A percentile compares a stretch with the other conserved stretches of the same genome.
These are phyloP conservation scores for Spongiforma sp. DNA, from an alignment of 1,284 basidiomycete genomes.

Conservation along the genomic window DNA sequence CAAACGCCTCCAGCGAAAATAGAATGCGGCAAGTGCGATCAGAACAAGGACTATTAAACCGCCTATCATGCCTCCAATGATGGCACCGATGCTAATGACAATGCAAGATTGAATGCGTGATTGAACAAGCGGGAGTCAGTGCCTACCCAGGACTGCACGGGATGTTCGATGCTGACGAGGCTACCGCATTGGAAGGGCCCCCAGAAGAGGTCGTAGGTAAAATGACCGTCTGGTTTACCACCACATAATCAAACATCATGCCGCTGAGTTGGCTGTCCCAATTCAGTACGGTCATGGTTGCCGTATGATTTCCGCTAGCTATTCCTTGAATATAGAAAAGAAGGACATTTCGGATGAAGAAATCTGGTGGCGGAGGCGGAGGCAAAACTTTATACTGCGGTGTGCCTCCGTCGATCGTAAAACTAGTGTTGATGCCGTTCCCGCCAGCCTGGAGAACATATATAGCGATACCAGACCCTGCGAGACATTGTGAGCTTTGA, in stretches of 20 bases:
- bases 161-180: neutral
- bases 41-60: conserved; percentile 7
- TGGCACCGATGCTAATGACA: conserved; percentile 9
- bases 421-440: conserved; percentile 19
- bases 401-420: conserved; percentile 17
- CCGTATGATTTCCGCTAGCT: conserved; percentile 18
- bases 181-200: neutral
- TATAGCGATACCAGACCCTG: conserved; percentile 26
- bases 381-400: conserved; percentile 10
- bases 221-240: conserved; percentile 19
- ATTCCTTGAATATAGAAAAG: conserved; percentile 21
- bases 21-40: conserved; percentile 12
- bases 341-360: conserved; percentile 16
- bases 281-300: conserved; percentile 14
- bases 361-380: conserved; percentile 13
- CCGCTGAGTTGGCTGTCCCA: conserved; percentile 12
- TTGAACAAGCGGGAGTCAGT: no score
- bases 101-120: no score
- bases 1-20: conserved; percentile 4
- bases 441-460: conserved; percentile 25
- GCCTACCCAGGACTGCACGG: no score
- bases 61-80: conserved; percentile 17
- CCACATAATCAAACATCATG: conserved; percentile 24
- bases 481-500: conserved; percentile 1
- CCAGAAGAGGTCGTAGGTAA: neutral